Base-by-base conservation (phyloP, 805 yeast genomes). In the Kuraishia ogatae region DNA sequence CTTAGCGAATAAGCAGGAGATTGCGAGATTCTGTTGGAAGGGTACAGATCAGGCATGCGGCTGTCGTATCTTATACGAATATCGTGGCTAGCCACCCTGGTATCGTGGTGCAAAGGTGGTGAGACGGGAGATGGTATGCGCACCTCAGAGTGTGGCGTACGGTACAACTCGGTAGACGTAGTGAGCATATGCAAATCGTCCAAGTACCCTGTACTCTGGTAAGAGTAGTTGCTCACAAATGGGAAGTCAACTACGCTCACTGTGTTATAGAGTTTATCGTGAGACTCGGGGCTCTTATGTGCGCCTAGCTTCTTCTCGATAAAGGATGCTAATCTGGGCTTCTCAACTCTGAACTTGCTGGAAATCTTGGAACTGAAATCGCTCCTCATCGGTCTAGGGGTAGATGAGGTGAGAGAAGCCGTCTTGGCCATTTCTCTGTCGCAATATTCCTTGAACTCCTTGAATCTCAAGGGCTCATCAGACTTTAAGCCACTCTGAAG, bases 211-310 rank as follows among this genome's bases (percentile, higher is more conserved):
- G 72, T 62, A 55, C 72, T 70, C 62, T 78, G 74, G 61, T 78
- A 78, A 19, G 80, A 74, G 62, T 79, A 79, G 60, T 79, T 78
- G 24, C 77, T 75, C 59, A 79, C 79, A 64, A 75, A 80, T 2
- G 84, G 84, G 61, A 78, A 80, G 62, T 79, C 76, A 8, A 67
- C 64, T 24, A 70, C 56, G 50, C 63, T 58, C 7, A 48, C 50
- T 54, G 55, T 49, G 51, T 54, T 50, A 53, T 50, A 54, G 21
- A 54, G 22, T 15, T 53, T 47, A 35, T 46, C 51, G 6, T 23
- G 29, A 19, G 17, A 22, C 21, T 58, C 60, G n/a, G 4, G 15
- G 43, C 13, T 35, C 17, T 17, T 17, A 11, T 35, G 43, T 23
- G 59, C 58, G 29, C 51, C 52, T 56, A 59, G 62, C 50, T 64